Base-by-base conservation (phyloP, 169 alveolate species). In the Cryptosporidium tyzzeri region DNA sequence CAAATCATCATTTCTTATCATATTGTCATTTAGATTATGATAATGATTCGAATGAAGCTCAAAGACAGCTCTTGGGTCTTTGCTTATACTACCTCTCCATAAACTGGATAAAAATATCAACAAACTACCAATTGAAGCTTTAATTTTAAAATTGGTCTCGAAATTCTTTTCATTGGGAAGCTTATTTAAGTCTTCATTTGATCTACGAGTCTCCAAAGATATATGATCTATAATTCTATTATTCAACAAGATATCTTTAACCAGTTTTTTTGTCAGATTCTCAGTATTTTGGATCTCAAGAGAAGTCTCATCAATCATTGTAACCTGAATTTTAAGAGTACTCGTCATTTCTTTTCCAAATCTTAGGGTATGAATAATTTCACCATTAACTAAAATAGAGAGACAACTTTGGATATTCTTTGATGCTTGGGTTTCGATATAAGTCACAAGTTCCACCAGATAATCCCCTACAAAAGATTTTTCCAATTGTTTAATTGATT, bases 361-460 rank as follows among this genome's bases (percentile, higher is more conserved):
- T 41, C 37, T 21, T 14, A 61, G 41, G 3, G 69, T 80, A 31
- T 62, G 37, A 3, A 80, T 33, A 14, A 80, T 41, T 65, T 80
- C 89, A 0, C 89, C 89, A 80, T 80, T 80, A 2, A 80, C 62
- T 7, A 59, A 62, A 31, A 80, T 62, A 8, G 73, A 80, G 16
- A 80, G 26, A 65, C 89, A 80, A 29, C 21, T 80, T n/a, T 62
- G 45, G 33, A 44, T 37, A 9, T 31, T 61, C 53, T 80, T 65
- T 2, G 7, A 14, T 44, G 21, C 75, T 33, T 29, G 18, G 4
- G n/a, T 26, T 26, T 62, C 86, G 2, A 44, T 59, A 37, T 55
- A 73, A n/a, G 71, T 61, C 26, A 65, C 68, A n/a, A 80, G 41
- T 29, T 80, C 89, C 44, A 80, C 89, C 21, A 80, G n/a, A 44